Base-by-base conservation (phyloP, 2,329 filamentous ascomycete species). In the Cercospora janseana region DNA sequence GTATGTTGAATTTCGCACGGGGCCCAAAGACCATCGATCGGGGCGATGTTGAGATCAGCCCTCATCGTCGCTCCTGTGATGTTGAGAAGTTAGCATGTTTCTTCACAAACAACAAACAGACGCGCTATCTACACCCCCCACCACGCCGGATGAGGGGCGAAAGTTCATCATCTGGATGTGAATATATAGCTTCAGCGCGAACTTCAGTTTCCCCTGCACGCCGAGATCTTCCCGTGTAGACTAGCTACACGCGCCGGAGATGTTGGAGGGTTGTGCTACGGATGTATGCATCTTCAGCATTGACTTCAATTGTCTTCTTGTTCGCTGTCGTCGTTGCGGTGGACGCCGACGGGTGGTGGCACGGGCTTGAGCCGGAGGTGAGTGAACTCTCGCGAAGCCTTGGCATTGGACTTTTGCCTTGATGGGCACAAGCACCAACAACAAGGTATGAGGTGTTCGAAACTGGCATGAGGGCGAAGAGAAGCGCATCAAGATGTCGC, bases 211-310 rank as follows among this genome's bases (percentile, higher is more conserved):
- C n/a, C 42, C 34, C 21, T 15, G 9, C 6, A 40, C 42, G 32
- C 23, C 32, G 23, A 51, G 32, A 51, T 51, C 49, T 51, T 47
- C 42, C 8, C 15, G 18, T 27, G 24, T 28, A 51, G 20, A 27
- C 16, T 21, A 46, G 24, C 23, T 40, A 41, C 23, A 15, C 15
- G 47, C 27, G 20, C 35, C 20, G 32, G 20, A 29, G 27, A 13
- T 6, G 16, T 31, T 28, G 43, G 42, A 51, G 43, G 28, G 41
- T 51, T 26, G 34, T 46, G 42, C 20, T 23, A 42, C 26, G 34
- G 26, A 9, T 28, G 20, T 24, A 41, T 46, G 42, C 49, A 47
- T 40, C 43, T 41, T 21, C 28, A 37, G 43, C 43, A 51, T 47
- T 35, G 26, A 51, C 49, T 46, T 47, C 35, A 13, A 16, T 23